phyloP scores from a whole-genome alignment of 2,329 filamentous ascomycete species.

The Fusarium udum region DNA sequence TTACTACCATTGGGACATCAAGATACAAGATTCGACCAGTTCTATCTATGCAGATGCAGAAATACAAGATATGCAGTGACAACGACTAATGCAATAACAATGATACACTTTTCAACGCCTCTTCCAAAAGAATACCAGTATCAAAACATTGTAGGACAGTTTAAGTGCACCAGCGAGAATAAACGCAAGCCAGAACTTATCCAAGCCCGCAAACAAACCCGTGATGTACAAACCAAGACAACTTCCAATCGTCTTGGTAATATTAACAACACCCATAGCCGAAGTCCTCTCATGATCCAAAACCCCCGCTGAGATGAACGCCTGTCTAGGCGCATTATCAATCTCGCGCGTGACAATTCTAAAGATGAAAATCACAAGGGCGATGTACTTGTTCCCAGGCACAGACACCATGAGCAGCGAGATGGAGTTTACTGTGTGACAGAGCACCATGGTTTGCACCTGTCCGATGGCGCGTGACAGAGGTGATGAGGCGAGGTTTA shows the following conservation, averaged over 20 bases:
- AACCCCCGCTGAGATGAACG: conserved; percentile 34
- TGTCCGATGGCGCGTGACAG: conserved; percentile 30
- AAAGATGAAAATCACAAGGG: conserved; percentile 33
- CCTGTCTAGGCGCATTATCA: conserved; percentile 34
- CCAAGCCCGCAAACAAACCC: conserved; percentile 25
- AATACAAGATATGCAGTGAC: background rate
- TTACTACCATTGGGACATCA: fast-evolving
- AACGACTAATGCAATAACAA: fast-evolving
- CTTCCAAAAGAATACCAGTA: conserved; percentile 36
- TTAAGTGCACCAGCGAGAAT: conserved; percentile 34
- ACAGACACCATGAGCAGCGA: conserved; percentile 33
- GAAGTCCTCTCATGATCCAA: conserved; percentile 35
- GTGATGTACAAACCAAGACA: conserved; percentile 36
- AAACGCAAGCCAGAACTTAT: conserved; percentile 38
- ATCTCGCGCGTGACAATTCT: conserved; percentile 36
- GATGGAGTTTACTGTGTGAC: conserved; percentile 36
- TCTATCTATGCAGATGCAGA: background rate
- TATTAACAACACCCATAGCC: conserved; percentile 37
- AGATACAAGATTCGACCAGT: background rate
- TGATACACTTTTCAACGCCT: conserved; percentile 17
- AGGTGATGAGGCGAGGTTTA: conserved; percentile 34
- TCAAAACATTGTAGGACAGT: conserved; percentile 32
- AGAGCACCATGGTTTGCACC: conserved; percentile 37
- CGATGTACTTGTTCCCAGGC: conserved; percentile 31
- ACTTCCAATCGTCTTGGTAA: conserved; percentile 38